Conservation (phyloP, 768 basidiomycete genomes). For the Amyloporia xantha region DNA sequence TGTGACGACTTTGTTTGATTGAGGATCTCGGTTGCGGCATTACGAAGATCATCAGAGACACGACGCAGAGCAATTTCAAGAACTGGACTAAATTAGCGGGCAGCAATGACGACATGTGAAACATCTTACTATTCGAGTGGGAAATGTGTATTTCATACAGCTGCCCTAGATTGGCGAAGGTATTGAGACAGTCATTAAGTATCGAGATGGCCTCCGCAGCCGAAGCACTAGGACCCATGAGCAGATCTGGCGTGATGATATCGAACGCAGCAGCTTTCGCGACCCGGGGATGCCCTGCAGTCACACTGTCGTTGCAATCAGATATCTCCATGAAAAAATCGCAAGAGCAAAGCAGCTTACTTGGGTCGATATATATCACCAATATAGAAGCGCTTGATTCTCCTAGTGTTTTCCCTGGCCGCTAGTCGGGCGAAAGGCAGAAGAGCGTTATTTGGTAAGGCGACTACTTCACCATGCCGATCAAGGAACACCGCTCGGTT, state of each 20-base stretch:
- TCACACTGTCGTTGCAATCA: constrained; percentile 32
- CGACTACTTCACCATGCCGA: constrained; percentile 69
- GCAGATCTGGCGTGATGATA: constrained; percentile 72
- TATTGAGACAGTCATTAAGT: constrained; percentile 57
- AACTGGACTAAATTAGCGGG: constrained; percentile 38
- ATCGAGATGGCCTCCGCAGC: constrained; percentile 71
- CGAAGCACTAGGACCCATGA: constrained; percentile 57
- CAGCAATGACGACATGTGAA: neutral
- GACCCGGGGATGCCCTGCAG: constrained; percentile 67
- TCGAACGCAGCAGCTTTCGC: constrained; percentile 77
- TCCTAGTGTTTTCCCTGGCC: constrained; percentile 52
- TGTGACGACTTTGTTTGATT: constrained; percentile 56
- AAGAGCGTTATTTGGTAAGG: constrained; percentile 65
- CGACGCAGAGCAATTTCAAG: constrained; percentile 57
- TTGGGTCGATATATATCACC: constrained; percentile 64
- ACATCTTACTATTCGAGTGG: constrained; percentile 59
- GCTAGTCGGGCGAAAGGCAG: constrained; percentile 79
- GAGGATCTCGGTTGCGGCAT: constrained; percentile 57
- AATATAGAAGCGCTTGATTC: constrained; percentile 83
- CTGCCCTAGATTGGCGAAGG: constrained; percentile 62
- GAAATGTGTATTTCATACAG: constrained; percentile 75
- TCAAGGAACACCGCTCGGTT: constrained; percentile 74
- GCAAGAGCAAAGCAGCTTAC: constrained; percentile 30
- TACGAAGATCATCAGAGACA: constrained; percentile 50
- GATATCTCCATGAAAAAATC: neutral